Evolutionary conservation across 1,139 yeast species (phyloP), one percentile per base, ranked within the genome.

Genomic region (Insectozyma bohioensis): DNA sequence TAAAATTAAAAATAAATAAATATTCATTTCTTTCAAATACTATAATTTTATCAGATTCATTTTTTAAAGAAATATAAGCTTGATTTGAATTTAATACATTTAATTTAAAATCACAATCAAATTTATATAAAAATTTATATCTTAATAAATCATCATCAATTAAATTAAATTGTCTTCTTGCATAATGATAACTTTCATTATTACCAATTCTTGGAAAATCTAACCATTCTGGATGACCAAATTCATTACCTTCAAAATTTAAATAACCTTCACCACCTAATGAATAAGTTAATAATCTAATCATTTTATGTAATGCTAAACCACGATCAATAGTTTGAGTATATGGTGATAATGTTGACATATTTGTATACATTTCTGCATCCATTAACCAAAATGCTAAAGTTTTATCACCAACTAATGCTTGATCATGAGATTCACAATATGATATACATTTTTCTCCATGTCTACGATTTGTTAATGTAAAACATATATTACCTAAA

Each of bases 201-300:
- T 92, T 92, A 28, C 96, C 97, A 25, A 46, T 83, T 47, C 97
- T 78, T 9, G 98, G 98, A 71, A 92, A 92, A 58, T 92, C 98
- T 31, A 92, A 73, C 98, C 98, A 92, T 57, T 92, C 98, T 3
- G 98, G 98, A 52, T 92, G 98, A 11, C 98, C 98, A 64, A 92
- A 92, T 61, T 92, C 98, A 53, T 92, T 92, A 37, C 98, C 98
- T 66, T 90, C 97, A 53, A 92, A 92, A 54, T 88, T 90, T 51
- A 92, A 74, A 55, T 90, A 92, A 0, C 95, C 97, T 58, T 92
- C 97, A 38, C 98, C 98, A 31, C 97, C 97, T 16, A 92, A 68
- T 0, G 92, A 66, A 52, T 86, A 92, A 1, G 97, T 90, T 20
- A 90, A 52, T 39, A 92, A 70, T 43, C 98, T 72, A 43, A 92